Conservation (phyloP, 805 yeast species). For the Komagataella pseudopastoris region DNA sequence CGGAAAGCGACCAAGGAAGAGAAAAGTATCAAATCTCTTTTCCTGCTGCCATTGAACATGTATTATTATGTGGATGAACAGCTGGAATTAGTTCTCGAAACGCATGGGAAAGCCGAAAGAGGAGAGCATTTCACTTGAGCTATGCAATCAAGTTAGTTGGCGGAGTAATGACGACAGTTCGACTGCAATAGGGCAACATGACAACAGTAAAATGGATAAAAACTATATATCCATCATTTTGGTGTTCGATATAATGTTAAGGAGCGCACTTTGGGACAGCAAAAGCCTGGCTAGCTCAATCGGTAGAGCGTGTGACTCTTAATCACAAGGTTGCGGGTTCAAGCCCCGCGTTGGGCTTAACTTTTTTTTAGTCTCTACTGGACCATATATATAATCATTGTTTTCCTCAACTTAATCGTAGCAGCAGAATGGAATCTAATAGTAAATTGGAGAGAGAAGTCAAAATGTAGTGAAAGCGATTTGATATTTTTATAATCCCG, state of each 20-base stretch:
- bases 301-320: slow-evolving; percentile 1
- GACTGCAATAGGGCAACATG: too few relatives aligned
- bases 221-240: too few relatives aligned
- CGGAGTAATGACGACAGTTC: too few relatives aligned
- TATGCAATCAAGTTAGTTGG: neutral
- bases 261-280: neutral
- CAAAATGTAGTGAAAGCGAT: too few relatives aligned
- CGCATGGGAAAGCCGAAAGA: neutral
- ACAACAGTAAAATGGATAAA: too few relatives aligned
- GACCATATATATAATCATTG: too few relatives aligned
- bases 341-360: neutral
- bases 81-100: neutral
- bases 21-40: neutral
- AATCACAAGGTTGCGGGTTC: slow-evolving; percentile 1
- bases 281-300: slow-evolving; percentile 1
- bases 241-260: too few relatives aligned
- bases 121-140: neutral
- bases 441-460: too few relatives aligned
- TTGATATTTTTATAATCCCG: too few relatives aligned
- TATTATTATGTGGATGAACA: too few relatives aligned
- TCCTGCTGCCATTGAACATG: neutral
- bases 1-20: slow-evolving; percentile 26
- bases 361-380: neutral
- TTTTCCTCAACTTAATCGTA: too few relatives aligned
- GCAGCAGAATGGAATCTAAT: too few relatives aligned